A percentile compares a stretch with the other conserved stretches of the same genome.
These are phyloP conservation scores for Puccinia novopanici DNA, from an alignment of 1,284 basidiomycete genomes.

Conservation along the genomic window DNA sequence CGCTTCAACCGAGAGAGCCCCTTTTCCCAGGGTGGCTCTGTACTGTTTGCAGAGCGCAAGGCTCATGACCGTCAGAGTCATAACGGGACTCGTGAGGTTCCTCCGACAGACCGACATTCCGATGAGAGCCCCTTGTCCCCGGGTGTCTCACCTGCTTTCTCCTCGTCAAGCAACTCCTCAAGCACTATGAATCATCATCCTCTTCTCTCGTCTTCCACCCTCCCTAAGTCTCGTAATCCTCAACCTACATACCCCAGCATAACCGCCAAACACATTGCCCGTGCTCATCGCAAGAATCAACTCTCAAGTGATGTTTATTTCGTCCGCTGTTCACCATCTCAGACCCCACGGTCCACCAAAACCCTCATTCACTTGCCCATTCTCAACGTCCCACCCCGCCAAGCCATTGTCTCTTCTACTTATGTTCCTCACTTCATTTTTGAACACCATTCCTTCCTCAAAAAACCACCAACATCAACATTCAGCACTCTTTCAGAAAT, in stretches of 20 bases:
- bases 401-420: neutral
- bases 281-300: neutral
- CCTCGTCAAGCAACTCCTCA: too few species aligned
- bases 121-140: too few species aligned
- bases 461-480: neutral
- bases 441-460: neutral
- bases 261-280: neutral
- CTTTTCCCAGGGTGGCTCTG: conserved; percentile 11
- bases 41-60: neutral
- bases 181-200: too few species aligned
- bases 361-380: neutral
- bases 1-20: neutral
- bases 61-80: neutral
- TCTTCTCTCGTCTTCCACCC: too few species aligned
- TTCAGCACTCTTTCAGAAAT: neutral
- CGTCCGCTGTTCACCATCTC: conserved; percentile 9
- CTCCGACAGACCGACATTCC: neutral
- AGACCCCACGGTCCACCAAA: neutral
- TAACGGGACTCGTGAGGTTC: conserved; percentile 8
- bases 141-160: too few species aligned
- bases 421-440: neutral
- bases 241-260: neutral
- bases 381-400: neutral
- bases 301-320: neutral
- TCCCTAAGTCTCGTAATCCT: conserved; percentile 10